Evolutionary conservation across 2,329 filamentous ascomycete genomes (phyloP).

Genomic region (Mariannaea sp.): DNA sequence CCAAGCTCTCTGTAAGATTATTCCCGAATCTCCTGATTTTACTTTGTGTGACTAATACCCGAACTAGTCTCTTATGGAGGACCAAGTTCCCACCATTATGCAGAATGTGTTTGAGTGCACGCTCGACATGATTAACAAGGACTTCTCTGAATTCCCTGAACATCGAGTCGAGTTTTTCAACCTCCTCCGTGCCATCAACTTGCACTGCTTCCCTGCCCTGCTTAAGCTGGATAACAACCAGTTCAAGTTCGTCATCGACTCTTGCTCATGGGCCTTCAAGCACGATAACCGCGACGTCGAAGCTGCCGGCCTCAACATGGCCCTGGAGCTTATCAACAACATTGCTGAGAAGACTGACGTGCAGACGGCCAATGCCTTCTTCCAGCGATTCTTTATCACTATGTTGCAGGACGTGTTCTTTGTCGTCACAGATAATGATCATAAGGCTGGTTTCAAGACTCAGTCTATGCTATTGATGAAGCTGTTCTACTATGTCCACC

Average conservation of each 20-base stretch:
- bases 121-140: constrained; percentile 99
- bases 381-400: constrained; percentile 94
- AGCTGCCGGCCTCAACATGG: constrained; percentile 96
- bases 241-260: constrained; percentile 99
- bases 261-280: constrained; percentile 99
- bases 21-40: background rate
- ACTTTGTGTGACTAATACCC: constrained; percentile 13
- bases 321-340: constrained; percentile 94
- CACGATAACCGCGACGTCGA: constrained; percentile 99
- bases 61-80: constrained; percentile 85
- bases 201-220: constrained; percentile 94
- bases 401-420: constrained; percentile 99
- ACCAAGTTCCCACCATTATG: constrained; percentile 97
- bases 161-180: constrained; percentile 99
- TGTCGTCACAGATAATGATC: constrained; percentile 94
- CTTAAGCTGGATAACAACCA: constrained; percentile 93
- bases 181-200: constrained; percentile 90
- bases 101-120: constrained; percentile 99
- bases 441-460: constrained; percentile 99
- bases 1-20: constrained; percentile 88
- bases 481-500: constrained; percentile 95
- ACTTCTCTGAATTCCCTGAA: constrained; percentile 98
- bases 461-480: constrained; percentile 92
- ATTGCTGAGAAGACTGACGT: constrained; percentile 91
- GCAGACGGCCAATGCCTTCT: constrained; percentile 89